Evolutionary conservation across 139 green algal genomes (phyloP).

Genomic region (Edaphochlamys debaryana): DNA sequence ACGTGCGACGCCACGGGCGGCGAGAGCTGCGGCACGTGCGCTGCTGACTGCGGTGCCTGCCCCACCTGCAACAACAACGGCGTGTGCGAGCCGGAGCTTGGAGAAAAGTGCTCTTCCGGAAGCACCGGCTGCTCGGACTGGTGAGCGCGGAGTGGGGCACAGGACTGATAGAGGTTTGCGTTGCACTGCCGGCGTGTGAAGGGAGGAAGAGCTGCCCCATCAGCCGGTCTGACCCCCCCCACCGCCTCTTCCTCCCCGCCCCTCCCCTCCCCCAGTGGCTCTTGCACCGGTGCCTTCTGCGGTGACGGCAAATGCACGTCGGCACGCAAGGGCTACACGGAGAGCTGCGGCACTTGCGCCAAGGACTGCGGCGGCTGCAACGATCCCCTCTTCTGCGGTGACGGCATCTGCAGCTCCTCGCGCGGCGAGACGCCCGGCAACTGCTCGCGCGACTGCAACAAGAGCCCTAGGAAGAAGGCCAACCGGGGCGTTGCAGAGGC

Average conservation of each 20-base stretch:
- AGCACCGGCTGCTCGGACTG: constrained; percentile 16
- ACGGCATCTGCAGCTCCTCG: constrained; percentile 9
- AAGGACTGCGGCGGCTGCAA: not conserved
- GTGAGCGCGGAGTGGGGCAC: too few species aligned
- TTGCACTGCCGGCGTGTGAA: too few species aligned
- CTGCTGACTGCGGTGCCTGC: not conserved
- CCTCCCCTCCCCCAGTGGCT: too few species aligned
- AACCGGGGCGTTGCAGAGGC: too few species aligned
- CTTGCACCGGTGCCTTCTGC: not conserved
- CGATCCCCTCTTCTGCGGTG: constrained; percentile 9
- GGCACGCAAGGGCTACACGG: constrained; percentile 7
- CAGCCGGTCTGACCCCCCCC: too few species aligned
- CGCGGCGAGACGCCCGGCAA: not conserved
- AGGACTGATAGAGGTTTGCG: too few species aligned
- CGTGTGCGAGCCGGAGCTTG: not conserved
- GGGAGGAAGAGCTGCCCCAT: too few species aligned
- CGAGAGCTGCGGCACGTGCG: not conserved
- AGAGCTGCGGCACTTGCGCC: not conserved
- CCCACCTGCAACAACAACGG: constrained; percentile 17
- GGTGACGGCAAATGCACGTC: constrained; percentile 20
- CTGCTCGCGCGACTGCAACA: constrained; percentile 29
- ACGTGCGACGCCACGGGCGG: not conserved
- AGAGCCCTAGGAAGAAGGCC: too few species aligned
- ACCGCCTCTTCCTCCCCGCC: too few species aligned
- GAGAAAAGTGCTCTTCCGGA: not conserved